phyloP scores from a whole-genome alignment of 2,329 filamentous ascomycete genomes.

The Cytospora schulzeri region DNA sequence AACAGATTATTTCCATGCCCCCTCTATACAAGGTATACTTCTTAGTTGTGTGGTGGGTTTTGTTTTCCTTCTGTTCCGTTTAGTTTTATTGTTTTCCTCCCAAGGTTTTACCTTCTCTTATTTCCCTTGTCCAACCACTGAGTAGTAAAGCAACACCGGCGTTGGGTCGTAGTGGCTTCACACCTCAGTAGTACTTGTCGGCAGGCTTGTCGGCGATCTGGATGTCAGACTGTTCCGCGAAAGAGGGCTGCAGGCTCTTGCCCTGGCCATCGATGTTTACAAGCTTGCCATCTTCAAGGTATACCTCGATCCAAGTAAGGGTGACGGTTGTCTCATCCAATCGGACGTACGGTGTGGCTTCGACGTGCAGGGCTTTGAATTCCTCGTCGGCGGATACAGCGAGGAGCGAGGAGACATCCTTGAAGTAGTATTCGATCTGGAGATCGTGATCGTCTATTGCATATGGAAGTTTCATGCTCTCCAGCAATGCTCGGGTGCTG shows the following conservation, averaged over 20 bases:
- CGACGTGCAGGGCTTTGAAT: neutral
- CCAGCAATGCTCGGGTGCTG: constrained; percentile 1
- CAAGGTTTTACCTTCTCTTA: too few relatives aligned
- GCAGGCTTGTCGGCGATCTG: neutral
- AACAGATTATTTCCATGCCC: too few relatives aligned
- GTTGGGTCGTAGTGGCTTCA: neutral
- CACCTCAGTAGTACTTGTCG: constrained; percentile 10
- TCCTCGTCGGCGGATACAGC: neutral
- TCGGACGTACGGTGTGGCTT: neutral
- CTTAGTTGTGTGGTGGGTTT: too few relatives aligned
- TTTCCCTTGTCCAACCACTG: too few relatives aligned
- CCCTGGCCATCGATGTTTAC: neutral
- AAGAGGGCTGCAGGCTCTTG: constrained; percentile 7
- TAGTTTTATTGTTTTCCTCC: too few relatives aligned
- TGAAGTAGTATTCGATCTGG: neutral
- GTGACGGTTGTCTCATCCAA: neutral
- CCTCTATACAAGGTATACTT: too few relatives aligned
- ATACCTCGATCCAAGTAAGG: neutral
- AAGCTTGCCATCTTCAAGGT: neutral
- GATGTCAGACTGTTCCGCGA: constrained; percentile 6
- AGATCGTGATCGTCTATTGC: constrained; percentile 3
- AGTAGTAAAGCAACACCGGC: neutral
- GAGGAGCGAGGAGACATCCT: neutral
- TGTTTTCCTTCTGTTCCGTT: too few relatives aligned
- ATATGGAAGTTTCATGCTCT: constrained; percentile 7